A percentile compares a stretch with the other conserved stretches of the same genome.
phyloP scores from a whole-genome alignment of 441 rosid species.

The Gossypium gossypioides region DNA sequence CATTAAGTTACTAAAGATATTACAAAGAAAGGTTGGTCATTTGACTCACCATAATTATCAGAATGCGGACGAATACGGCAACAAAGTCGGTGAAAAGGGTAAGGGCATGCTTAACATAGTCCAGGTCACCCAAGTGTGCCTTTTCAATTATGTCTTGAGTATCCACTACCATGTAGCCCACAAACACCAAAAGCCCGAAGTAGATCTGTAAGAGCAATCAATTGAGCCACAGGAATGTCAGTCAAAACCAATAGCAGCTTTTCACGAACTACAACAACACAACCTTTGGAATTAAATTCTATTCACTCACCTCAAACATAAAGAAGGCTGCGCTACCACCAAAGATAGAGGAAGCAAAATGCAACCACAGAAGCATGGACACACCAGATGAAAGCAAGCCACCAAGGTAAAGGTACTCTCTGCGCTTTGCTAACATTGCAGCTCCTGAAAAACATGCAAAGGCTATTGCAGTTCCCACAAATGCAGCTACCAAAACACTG shows the following conservation, averaged over 20 bases:
- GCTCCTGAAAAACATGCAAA: conserved; percentile 76
- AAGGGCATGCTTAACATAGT: conserved; percentile 67
- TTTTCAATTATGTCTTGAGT: conserved; percentile 82
- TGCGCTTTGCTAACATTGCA: conserved; percentile 79
- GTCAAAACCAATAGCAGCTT: neutral
- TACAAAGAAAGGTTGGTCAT: neutral
- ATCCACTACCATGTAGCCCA: conserved; percentile 74
- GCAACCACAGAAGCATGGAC: conserved; percentile 61
- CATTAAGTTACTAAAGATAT: neutral
- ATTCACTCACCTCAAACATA: conserved; percentile 48
- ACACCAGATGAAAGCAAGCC: conserved; percentile 71
- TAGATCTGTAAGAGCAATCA: conserved; percentile 36
- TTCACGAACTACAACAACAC: neutral
- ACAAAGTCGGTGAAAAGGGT: conserved; percentile 66
- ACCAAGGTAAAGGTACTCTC: conserved; percentile 73
- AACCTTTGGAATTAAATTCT: neutral
- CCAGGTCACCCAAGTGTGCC: conserved; percentile 69
- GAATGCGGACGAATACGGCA: conserved; percentile 62
- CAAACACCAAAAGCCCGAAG: conserved; percentile 60
- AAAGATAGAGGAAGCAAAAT: conserved; percentile 58
- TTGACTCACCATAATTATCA: conserved; percentile 59
- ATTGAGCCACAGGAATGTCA: neutral
- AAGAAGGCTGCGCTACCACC: conserved; percentile 68
- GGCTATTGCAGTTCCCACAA: conserved; percentile 70
- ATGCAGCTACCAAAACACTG: conserved; percentile 64